These are phyloP conservation scores for Ophiocordyceps polyrhachis-furcata DNA, from an alignment of 2,329 filamentous ascomycete genomes.

Conservation along the genomic window DNA sequence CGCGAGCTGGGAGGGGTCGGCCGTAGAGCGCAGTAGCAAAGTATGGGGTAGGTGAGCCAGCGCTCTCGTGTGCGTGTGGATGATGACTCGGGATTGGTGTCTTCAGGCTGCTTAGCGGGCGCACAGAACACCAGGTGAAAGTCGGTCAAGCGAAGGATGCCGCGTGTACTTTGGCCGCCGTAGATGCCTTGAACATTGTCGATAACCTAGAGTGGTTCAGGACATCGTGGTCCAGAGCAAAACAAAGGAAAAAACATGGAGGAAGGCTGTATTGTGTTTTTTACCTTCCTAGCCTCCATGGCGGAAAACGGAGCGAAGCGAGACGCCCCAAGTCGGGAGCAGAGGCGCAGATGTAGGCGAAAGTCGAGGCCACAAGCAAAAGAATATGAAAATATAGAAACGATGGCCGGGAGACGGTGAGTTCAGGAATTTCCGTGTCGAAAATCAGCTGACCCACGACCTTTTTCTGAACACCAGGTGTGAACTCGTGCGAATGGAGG, in stretches of 20 bases:
- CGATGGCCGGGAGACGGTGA: not conserved
- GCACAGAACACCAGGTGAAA: slow-evolving; percentile 40
- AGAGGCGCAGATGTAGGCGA: not conserved
- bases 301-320: slow-evolving; percentile 1
- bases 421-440: not conserved
- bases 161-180: slow-evolving; percentile 35
- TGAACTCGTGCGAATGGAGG: not conserved
- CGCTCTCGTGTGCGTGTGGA: slow-evolving; percentile 37
- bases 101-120: slow-evolving; percentile 15
- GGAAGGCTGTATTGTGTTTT: slow-evolving; percentile 2
- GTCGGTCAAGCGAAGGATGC: slow-evolving; percentile 41
- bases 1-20: slow-evolving; percentile 51
- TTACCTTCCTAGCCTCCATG: slow-evolving; percentile 25
- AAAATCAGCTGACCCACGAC: not conserved
- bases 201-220: slow-evolving; percentile 17
- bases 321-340: not conserved
- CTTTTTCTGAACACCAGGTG: not conserved
- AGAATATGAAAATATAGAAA: not conserved
- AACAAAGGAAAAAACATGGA: not conserved
- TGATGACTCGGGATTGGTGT: slow-evolving; percentile 6
- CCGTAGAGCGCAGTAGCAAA: slow-evolving; percentile 60
- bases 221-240: not conserved
- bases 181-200: slow-evolving; percentile 44
- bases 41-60: slow-evolving; percentile 92
- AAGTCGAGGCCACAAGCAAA: not conserved